These are phyloP conservation scores for Euptelea pleiosperma DNA, from an alignment of 164 flowering plant genomes.

Conservation along the genomic window DNA sequence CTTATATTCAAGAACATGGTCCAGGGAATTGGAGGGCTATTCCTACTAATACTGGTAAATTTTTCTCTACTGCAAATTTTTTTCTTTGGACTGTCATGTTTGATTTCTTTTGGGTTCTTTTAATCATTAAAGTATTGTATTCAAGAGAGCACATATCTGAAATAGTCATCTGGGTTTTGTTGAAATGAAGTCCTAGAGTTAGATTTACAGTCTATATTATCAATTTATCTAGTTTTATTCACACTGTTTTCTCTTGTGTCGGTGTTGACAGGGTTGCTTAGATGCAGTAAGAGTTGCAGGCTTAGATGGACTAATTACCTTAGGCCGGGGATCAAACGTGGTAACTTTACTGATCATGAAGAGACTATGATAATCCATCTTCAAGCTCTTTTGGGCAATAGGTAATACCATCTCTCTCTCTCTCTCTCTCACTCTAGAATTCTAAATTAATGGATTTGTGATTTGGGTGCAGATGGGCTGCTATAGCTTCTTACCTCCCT, in stretches of 20 bases:
- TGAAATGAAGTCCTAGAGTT: no score
- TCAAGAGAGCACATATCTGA: neutral
- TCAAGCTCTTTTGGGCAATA: constrained; percentile 54
- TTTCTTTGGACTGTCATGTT: neutral
- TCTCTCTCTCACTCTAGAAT: neutral
- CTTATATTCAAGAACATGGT: constrained; percentile 42
- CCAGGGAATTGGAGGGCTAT: constrained; percentile 47
- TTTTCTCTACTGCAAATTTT: neutral
- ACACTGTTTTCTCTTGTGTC: neutral
- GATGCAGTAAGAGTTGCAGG: constrained; percentile 61
- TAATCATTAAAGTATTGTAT: neutral
- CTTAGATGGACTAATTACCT: constrained; percentile 61
- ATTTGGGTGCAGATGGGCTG: constrained; percentile 47
- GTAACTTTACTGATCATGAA: constrained; percentile 49
- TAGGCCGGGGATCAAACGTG: constrained; percentile 54
- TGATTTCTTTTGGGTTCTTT: neutral
- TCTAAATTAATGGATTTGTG: neutral
- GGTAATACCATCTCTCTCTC: constrained; percentile 16
- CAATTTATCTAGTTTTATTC: neutral
- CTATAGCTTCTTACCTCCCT: constrained; percentile 55
- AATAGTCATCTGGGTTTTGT: neutral
- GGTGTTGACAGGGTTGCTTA: constrained; percentile 33
- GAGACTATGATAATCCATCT: constrained; percentile 58
- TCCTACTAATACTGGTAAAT: constrained; percentile 35
- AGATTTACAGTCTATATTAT: neutral